These are phyloP conservation scores for Chaetomiaceae sp. DNA, from an alignment of 2,329 filamentous ascomycete species.

Conservation along the genomic window DNA sequence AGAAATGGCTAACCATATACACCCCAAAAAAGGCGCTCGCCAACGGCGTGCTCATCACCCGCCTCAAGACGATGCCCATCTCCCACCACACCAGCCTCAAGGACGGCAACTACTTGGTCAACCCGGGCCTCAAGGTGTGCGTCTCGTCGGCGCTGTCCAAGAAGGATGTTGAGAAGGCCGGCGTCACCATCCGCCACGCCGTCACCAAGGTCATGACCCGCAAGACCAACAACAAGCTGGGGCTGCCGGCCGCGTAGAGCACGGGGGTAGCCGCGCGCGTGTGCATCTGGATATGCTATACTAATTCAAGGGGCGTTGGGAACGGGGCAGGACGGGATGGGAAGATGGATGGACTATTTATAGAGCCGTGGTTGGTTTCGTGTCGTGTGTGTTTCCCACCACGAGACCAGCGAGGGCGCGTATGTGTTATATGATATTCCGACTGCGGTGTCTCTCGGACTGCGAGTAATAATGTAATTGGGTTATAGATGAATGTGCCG, in stretches of 20 bases:
- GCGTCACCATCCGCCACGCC: slow-evolving; percentile 79
- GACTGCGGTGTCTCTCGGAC: not conserved
- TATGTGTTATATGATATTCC: slow-evolving; percentile 4
- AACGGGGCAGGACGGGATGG: no score
- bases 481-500: not conserved
- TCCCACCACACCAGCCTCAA: slow-evolving; percentile 58
- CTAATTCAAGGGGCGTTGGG: not conserved
- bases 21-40: slow-evolving; percentile 57
- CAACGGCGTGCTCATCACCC: slow-evolving; percentile 85
- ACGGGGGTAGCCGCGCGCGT: no score
- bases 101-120: slow-evolving; percentile 64
- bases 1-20: not conserved
- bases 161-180: slow-evolving; percentile 95
- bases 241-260: slow-evolving; percentile 29
- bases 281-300: no score
- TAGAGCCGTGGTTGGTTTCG: not conserved
- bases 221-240: slow-evolving; percentile 48
- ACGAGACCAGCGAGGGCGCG: no score
- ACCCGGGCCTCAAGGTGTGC: slow-evolving; percentile 85
- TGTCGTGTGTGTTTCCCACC: no score
- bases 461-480: slow-evolving; percentile 10
- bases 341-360: no score
- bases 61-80: slow-evolving; percentile 74
- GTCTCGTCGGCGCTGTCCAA: slow-evolving; percentile 81
- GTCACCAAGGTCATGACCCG: slow-evolving; percentile 85